phyloP scores from a whole-genome alignment of 352 stramenopile species.

The Phytopythium aichiense region DNA sequence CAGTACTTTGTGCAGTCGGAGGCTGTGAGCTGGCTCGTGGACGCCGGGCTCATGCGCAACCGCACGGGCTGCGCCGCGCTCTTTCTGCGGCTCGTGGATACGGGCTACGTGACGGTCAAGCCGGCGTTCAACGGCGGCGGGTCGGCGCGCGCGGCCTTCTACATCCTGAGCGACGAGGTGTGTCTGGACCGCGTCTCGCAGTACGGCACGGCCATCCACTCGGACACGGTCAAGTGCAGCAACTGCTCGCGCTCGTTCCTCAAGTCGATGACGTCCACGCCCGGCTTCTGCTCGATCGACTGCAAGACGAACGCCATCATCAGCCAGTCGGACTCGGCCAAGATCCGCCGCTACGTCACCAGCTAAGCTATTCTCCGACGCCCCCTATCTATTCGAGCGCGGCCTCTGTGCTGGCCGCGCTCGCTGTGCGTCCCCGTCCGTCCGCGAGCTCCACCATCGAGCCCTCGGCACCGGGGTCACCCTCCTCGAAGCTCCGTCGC shows the following conservation, averaged over 20 bases:
- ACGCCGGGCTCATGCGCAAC: conserved; percentile 57
- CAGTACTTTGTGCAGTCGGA: conserved; percentile 85
- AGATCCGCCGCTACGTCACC: conserved; percentile 45
- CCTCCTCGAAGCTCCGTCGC: background rate
- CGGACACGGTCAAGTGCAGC: conserved; percentile 76
- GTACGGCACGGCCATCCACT: conserved; percentile 63
- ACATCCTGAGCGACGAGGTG: conserved; percentile 64
- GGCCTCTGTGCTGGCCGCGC: background rate
- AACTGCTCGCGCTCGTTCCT: conserved; percentile 79
- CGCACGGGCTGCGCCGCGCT: conserved; percentile 45
- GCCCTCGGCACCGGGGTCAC: too few species aligned
- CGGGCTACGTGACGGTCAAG: conserved; percentile 70
- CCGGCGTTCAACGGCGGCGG: conserved; percentile 28
- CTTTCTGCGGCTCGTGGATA: conserved; percentile 64
- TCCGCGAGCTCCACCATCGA: too few species aligned
- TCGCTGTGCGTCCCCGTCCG: too few species aligned
- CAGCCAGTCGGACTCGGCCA: conserved; percentile 65
- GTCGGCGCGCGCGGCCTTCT: conserved; percentile 56
- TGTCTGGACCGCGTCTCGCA: conserved; percentile 54
- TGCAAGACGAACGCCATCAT: conserved; percentile 84
- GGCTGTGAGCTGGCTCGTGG: conserved; percentile 78
- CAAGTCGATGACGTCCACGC: conserved; percentile 47
- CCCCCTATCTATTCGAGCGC: conserved; percentile 26
- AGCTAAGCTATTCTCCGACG: background rate
- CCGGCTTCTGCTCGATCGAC: conserved; percentile 85